Percentiles rank a stretch among this genome's conserved stretches.
phyloP scores from a whole-genome alignment of 805 yeast species.

The Lachancea kluyveri region DNA sequence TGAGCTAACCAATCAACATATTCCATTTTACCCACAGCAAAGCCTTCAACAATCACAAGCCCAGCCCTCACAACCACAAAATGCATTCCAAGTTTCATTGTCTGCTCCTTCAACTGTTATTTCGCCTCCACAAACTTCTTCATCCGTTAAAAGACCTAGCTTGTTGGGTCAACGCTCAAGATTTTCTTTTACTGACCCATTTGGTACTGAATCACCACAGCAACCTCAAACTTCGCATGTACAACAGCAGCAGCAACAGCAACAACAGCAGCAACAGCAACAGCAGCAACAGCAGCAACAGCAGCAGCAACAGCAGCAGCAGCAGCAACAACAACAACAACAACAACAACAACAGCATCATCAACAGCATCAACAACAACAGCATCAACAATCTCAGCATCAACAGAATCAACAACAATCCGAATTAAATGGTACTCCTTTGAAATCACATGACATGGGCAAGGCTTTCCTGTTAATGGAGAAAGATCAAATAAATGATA shows the following conservation, averaged over 20 bases:
- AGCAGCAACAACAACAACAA: slow-evolving; percentile 2
- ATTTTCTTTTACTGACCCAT: slow-evolving; percentile 64
- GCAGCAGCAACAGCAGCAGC: slow-evolving; percentile 4
- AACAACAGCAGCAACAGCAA: slow-evolving; percentile 13
- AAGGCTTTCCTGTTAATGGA: slow-evolving; percentile 39
- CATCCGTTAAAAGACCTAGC: slow-evolving; percentile 45
- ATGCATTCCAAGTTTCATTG: slow-evolving; percentile 14
- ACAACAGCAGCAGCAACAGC: slow-evolving; percentile 3
- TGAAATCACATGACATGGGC: slow-evolving; percentile 32
- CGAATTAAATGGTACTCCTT: slow-evolving; percentile 9
- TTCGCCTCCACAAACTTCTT: slow-evolving; percentile 24
- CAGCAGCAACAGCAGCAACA: slow-evolving; percentile 8
- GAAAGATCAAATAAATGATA: slow-evolving; percentile 30
- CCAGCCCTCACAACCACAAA: slow-evolving; percentile 11
- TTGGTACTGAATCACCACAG: slow-evolving; percentile 28
- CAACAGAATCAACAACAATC: slow-evolving; percentile 10
- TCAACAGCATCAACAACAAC: slow-evolving; percentile 15
- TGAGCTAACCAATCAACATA: slow-evolving; percentile 27
- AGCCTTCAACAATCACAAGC: slow-evolving; percentile 10
- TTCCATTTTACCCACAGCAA: slow-evolving; percentile 12
- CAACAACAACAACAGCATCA: slow-evolving; percentile 6
- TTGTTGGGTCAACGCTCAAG: slow-evolving; percentile 57
- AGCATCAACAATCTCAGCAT: slow-evolving; percentile 16
- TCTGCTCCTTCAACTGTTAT: slow-evolving; percentile 14
- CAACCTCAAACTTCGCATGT: no score